These are phyloP conservation scores for Shiraia bambusicola DNA, from an alignment of 2,329 filamentous ascomycete genomes.

Conservation along the genomic window DNA sequence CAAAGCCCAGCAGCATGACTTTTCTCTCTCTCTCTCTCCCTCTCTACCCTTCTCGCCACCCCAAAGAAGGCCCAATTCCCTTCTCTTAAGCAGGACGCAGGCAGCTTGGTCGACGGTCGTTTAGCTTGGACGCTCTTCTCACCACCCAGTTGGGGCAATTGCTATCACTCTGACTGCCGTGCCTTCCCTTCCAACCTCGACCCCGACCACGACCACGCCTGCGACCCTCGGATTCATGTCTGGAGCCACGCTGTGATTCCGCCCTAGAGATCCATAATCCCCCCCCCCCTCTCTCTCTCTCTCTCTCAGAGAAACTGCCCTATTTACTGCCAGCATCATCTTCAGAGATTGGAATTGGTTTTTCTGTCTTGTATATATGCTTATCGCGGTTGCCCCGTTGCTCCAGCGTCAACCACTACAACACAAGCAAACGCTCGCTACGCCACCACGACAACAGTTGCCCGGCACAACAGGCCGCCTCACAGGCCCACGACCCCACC, in stretches of 20 bases:
- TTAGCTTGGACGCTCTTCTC: constrained; percentile 19
- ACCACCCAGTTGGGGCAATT: constrained; percentile 22
- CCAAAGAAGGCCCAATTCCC: constrained; percentile 40
- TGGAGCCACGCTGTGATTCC: constrained; percentile 25
- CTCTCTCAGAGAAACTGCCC: constrained; percentile 16
- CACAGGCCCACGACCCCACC: constrained; percentile 12
- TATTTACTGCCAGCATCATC: constrained; percentile 35
- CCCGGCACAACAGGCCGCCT: constrained; percentile 59
- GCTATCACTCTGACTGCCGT: constrained; percentile 23
- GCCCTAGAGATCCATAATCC: no score
- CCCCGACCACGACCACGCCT: constrained; percentile 21
- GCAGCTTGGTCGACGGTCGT: constrained; percentile 30
- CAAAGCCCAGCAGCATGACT: constrained; percentile 40
- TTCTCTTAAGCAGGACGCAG: constrained; percentile 22
- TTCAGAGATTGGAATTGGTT: constrained; percentile 45
- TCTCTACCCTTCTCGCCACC: constrained; percentile 44
- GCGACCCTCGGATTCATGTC: constrained; percentile 21
- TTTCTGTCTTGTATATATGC: constrained; percentile 44
- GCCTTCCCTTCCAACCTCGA: constrained; percentile 16
- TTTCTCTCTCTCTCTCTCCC: constrained; percentile 27
- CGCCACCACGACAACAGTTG: constrained; percentile 10
- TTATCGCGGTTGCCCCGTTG: constrained; percentile 32
- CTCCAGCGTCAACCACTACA: constrained; percentile 14
- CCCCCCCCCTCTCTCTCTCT: constrained; percentile 17
- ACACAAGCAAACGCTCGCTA: constrained; percentile 26